Evolutionary conservation across 306 rosid species (phyloP).

Genomic region (Delonix regia): DNA sequence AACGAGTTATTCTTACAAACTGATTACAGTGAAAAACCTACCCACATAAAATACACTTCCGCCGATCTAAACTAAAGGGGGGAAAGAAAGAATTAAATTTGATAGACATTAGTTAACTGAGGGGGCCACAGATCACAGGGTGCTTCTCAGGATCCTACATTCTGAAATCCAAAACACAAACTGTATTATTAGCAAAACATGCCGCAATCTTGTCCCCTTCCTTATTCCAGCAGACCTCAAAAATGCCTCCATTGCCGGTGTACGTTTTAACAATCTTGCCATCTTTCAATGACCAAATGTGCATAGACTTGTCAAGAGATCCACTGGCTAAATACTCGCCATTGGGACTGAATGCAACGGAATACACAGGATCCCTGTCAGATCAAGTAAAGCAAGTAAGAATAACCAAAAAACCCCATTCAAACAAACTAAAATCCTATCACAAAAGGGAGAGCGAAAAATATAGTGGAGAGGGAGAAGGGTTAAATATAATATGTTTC

Average conservation of each 20-base stretch:
- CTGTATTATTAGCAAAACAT: conserved; percentile 74
- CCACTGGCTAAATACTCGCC: conserved; percentile 79
- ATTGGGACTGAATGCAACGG: conserved; percentile 74
- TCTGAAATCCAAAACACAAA: conserved; percentile 47
- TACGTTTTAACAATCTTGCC: conserved; percentile 68
- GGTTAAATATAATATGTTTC: too few species aligned
- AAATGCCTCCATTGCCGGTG: conserved; percentile 67
- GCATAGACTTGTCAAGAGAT: conserved; percentile 72
- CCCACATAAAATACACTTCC: conserved; percentile 41
- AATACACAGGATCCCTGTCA: conserved; percentile 60
- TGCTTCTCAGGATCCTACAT: conserved; percentile 29
- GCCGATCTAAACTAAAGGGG: conserved; percentile 31
- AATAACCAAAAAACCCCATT: neutral
- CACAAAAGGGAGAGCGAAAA: too few species aligned
- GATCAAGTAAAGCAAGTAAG: conserved; percentile 23
- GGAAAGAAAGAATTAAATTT: conserved; percentile 40
- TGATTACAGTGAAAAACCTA: conserved; percentile 35
- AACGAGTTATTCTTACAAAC: conserved; percentile 35
- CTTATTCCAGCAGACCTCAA: conserved; percentile 78
- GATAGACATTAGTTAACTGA: conserved; percentile 16
- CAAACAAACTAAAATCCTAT: neutral
- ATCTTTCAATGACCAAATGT: conserved; percentile 71
- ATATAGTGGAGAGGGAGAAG: too few species aligned
- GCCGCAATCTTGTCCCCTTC: conserved; percentile 81
- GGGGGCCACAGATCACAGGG: neutral